A percentile compares a stretch with the other conserved stretches of the same genome.
Conservation (phyloP, 176 grass and related monocot species). For the Eragrostis nindensis region DNA sequence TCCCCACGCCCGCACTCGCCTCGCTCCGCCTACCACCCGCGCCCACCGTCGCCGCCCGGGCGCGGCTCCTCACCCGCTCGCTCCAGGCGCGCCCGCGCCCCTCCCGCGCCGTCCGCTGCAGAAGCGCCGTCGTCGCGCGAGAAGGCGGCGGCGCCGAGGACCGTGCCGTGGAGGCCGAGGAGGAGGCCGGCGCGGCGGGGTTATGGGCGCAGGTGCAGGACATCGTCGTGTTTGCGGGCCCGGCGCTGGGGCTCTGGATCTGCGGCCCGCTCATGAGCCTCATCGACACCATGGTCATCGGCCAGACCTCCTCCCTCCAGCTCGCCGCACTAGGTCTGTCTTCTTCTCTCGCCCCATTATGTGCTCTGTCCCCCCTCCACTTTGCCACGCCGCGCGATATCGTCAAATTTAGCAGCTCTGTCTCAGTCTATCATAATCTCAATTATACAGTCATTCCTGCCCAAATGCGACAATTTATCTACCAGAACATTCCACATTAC, state of each 20-base stretch:
- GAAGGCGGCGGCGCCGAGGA: neutral
- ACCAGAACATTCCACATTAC: neutral
- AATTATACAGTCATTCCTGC: neutral
- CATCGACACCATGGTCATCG: slow-evolving; percentile 98
- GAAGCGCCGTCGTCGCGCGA: neutral
- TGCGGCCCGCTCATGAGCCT: slow-evolving; percentile 90
- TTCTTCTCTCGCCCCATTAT: neutral
- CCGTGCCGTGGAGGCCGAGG: no score
- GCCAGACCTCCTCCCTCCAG: slow-evolving; percentile 77
- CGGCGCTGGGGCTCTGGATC: slow-evolving; percentile 82
- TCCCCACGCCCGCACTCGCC: neutral
- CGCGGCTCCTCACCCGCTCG: no score
- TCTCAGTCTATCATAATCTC: neutral
- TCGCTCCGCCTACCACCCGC: slow-evolving; percentile 17
- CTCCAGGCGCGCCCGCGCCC: neutral
- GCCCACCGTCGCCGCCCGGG: neutral
- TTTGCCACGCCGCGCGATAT: no score
- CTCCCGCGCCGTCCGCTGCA: slow-evolving; percentile 4
- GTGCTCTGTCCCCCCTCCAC: neutral
- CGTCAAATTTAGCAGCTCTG: neutral
- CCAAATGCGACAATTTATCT: neutral
- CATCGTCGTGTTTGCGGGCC: slow-evolving; percentile 75
- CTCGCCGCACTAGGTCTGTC: slow-evolving; percentile 71
- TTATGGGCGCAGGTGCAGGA: slow-evolving; percentile 77
- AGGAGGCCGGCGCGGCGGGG: slow-evolving; percentile 16